Evolutionary conservation across 176 grass and related monocot species (phyloP).

Genomic region (Guadua angustifolia): DNA sequence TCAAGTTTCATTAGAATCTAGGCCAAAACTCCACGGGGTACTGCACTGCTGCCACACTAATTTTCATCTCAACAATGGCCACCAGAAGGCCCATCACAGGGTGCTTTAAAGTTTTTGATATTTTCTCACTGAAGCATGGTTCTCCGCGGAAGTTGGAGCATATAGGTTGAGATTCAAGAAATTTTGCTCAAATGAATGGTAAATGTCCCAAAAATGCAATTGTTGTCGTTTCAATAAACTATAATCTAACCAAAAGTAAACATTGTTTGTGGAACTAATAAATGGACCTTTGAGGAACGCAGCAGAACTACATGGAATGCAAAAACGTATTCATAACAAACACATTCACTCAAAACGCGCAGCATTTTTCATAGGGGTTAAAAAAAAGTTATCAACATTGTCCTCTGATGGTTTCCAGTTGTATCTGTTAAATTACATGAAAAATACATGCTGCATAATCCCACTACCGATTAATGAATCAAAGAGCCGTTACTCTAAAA

Average conservation of each 20-base stretch:
- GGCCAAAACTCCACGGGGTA: background rate
- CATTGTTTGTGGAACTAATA: background rate
- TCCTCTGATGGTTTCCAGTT: background rate
- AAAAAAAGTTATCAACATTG: background rate
- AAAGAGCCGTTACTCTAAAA: background rate
- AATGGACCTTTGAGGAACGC: background rate
- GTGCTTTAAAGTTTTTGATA: background rate
- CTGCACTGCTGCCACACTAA: background rate
- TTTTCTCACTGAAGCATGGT: background rate
- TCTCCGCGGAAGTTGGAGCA: background rate
- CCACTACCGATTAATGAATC: background rate
- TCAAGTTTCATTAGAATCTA: background rate
- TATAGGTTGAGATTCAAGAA: background rate
- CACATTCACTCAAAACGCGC: constrained; percentile 13
- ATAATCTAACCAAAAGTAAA: background rate
- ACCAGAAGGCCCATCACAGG: background rate
- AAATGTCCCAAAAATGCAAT: background rate
- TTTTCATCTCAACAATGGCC: constrained; percentile 8
- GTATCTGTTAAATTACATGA: background rate
- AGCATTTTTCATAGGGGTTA: background rate
- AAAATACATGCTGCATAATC: background rate
- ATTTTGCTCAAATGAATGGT: background rate
- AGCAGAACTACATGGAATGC: background rate
- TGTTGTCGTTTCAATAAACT: constrained; percentile 7
- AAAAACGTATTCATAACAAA: constrained; percentile 25